Evolutionary conservation across 345 rosid genomes (phyloP), one percentile per base, ranked within the genome.

Genomic region (Populus alba): DNA sequence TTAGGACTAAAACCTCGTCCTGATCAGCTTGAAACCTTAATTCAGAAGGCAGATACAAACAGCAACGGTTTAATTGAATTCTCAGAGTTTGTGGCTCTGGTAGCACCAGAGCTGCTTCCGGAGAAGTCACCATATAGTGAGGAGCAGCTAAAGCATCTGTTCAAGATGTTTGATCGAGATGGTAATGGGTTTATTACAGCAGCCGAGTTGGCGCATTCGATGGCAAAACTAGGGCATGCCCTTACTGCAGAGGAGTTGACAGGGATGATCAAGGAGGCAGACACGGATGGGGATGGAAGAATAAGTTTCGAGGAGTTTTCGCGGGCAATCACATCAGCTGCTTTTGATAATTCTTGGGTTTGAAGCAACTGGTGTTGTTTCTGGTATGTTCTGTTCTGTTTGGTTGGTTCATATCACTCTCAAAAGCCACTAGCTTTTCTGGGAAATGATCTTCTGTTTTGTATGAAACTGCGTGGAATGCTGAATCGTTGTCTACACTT

Each of bases 261-360:
- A 0, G 99, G 94, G 77, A 96, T 96, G 99, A 96, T 96, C 71
- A 92, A 75, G 86, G 99, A 96, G 79, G 99, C 98, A 0, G 99
- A 96, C 76, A 85, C 88, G 1, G 98, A 96, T 25, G 99, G 99
- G 0, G 98, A 96, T 41, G 99, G 99, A 1, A 80, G 91, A 81
- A 96, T 96, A 47, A 89, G 87, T 70, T 96, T 92, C 73, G 85
- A 88, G 70, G 98, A 96, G 81, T 96, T 96, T 63, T 75, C 89
- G 3, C 87, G 82, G 13, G 99, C 98, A 6, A 92, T 96, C 73
- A 90, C 87, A n/a, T 91, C 97, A 1, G 98, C 97, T 20, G 97
- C 98, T 20, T 94, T 91, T 79, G 95, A 94, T 77, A 90, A 96
- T 87, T 83, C 95, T 43, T 91, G 95, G 96, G 82, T 77, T 76